Conservation (phyloP, 192 early-diverging fungal genomes). For the Paraglomus brasilianum region DNA sequence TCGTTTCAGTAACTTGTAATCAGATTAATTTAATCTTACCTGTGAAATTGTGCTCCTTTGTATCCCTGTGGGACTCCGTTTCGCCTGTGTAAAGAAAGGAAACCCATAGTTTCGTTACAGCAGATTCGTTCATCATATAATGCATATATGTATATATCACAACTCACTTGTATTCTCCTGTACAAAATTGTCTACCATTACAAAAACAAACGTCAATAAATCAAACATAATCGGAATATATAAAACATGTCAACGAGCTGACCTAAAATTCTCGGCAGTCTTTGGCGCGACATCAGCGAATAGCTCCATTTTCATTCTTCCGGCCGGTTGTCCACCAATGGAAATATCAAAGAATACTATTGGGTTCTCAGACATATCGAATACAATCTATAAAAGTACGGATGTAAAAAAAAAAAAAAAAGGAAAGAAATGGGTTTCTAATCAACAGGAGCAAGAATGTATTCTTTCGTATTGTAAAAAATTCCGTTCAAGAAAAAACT, state of each 20-base stretch:
- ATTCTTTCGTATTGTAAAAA: too few relatives aligned
- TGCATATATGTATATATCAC: too few relatives aligned
- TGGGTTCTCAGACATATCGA: too few relatives aligned
- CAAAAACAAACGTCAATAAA: not conserved
- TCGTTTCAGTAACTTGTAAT: not conserved
- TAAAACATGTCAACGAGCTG: conserved; percentile 1
- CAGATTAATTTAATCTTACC: conserved; percentile 35
- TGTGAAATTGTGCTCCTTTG: conserved; percentile 80
- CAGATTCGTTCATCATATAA: too few relatives aligned
- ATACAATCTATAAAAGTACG: too few relatives aligned
- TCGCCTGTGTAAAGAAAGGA: conserved; percentile 40
- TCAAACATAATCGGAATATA: not conserved
- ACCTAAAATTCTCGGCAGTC: conserved; percentile 82
- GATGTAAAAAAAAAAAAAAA: too few relatives aligned
- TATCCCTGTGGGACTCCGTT: conserved; percentile 85
- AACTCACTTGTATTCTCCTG: conserved; percentile 77
- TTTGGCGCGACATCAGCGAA: conserved; percentile 71
- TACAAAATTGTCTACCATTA: conserved; percentile 85
- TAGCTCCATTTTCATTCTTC: conserved; percentile 70
- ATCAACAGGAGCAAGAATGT: too few relatives aligned
- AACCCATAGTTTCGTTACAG: not conserved
- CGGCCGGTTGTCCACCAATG: conserved; percentile 63
- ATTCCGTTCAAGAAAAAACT: too few relatives aligned
- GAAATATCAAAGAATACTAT: conserved; percentile 75
- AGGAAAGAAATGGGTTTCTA: too few relatives aligned